Conservation (phyloP, 495 filamentous ascomycete genomes). For the Xylona heveae region DNA sequence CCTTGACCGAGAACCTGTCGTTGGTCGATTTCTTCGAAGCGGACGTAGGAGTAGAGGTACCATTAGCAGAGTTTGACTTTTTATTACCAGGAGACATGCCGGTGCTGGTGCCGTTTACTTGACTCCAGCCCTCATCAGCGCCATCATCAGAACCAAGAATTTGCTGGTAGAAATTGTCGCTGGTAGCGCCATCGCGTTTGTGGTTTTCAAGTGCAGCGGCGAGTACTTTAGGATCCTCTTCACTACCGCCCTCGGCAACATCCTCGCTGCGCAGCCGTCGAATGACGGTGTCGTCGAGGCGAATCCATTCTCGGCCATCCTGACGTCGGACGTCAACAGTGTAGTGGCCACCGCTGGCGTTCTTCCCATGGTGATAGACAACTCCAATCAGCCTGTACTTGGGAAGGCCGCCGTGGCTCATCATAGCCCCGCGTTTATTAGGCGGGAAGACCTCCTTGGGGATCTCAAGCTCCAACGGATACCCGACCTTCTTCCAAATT, state of each 20-base stretch:
- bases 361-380: constrained; percentile 94
- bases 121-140: constrained; percentile 7
- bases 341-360: constrained; percentile 86
- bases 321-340: constrained; percentile 90
- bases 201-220: constrained; percentile 41
- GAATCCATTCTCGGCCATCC: constrained; percentile 85
- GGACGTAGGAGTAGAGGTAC: constrained; percentile 24
- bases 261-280: constrained; percentile 71
- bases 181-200: constrained; percentile 32
- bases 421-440: constrained; percentile 40
- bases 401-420: constrained; percentile 41
- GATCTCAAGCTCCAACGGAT: constrained; percentile 85
- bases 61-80: constrained; percentile 46
- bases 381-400: constrained; percentile 77
- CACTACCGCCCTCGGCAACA: constrained; percentile 67
- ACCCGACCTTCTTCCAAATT: constrained; percentile 96
- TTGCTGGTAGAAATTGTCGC: constrained; percentile 44
- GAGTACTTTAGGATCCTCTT: constrained; percentile 52
- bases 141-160: constrained; percentile 43
- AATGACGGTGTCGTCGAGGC: constrained; percentile 85
- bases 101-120: constrained; percentile 3
- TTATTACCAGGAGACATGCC: constrained; percentile 14
- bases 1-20: constrained; percentile 51
- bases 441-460: constrained; percentile 80
- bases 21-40: constrained; percentile 38